These are phyloP conservation scores for Neckera pumila DNA, from an alignment of 225 moss, liverwort and hornwort genomes.

Conservation along the genomic window DNA sequence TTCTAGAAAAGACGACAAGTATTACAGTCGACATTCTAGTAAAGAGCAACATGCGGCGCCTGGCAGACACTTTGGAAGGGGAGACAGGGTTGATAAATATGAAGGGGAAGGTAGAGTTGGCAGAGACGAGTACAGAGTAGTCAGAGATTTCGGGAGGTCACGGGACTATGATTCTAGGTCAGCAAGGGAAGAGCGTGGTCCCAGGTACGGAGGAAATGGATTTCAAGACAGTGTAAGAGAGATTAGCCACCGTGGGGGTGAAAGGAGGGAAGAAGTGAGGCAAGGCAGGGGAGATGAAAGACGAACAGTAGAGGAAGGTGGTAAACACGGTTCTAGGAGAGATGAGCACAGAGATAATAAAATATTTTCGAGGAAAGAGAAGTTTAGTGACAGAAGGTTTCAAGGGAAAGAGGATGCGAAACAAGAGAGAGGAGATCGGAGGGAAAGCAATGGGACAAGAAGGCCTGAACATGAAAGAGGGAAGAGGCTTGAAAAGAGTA, in stretches of 20 bases:
- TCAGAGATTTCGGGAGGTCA: conserved; percentile 21
- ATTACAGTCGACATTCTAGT: conserved; percentile 29
- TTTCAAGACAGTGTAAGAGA: conserved; percentile 20
- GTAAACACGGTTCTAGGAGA: conserved; percentile 23
- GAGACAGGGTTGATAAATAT: conserved; percentile 16
- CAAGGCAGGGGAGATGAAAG: conserved; percentile 18
- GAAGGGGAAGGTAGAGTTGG: conserved; percentile 27
- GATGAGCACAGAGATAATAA: conserved; percentile 33
- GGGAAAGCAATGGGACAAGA: conserved; percentile 26
- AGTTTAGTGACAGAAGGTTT: conserved; percentile 19
- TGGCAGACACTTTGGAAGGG: conserved; percentile 36
- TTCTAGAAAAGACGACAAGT: conserved; percentile 41
- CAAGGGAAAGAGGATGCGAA: conserved; percentile 25
- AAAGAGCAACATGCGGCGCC: conserved; percentile 31
- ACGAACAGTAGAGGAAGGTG: conserved; percentile 13
- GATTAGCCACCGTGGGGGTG: conserved; percentile 11
- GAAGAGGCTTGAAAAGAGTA: conserved; percentile 64
- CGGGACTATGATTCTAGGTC: conserved; percentile 26
- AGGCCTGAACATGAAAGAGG: conserved; percentile 32
- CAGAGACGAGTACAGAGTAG: conserved; percentile 27
- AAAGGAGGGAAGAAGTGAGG: conserved; percentile 33
- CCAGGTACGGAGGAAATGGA: conserved; percentile 24
- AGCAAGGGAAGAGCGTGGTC: conserved; percentile 19
- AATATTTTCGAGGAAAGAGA: conserved; percentile 33
- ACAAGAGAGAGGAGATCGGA: conserved; percentile 37